phyloP scores from a whole-genome alignment of 345 rosid genomes.

The Pugionium dolabratum region DNA sequence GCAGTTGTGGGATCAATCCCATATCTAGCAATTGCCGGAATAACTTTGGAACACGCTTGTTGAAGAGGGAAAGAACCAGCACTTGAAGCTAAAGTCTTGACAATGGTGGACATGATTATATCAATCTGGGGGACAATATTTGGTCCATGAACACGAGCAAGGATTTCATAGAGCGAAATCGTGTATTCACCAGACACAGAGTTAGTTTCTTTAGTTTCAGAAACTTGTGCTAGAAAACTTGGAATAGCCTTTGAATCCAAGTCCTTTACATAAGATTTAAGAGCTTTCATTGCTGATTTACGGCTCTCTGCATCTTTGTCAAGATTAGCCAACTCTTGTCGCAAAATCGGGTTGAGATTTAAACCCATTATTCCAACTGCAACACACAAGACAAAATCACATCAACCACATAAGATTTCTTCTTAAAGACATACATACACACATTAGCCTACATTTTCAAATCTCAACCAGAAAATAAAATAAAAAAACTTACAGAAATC shows the following conservation, averaged over 20 bases:
- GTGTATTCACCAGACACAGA: slow-evolving; percentile 87
- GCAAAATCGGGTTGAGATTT: slow-evolving; percentile 67
- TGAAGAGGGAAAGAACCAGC: slow-evolving; percentile 95
- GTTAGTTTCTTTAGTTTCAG: slow-evolving; percentile 90
- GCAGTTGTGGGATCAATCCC: slow-evolving; percentile 77
- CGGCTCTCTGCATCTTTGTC: slow-evolving; percentile 92
- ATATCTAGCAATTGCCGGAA: slow-evolving; percentile 86
- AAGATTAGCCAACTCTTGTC: slow-evolving; percentile 82
- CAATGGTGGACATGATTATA: slow-evolving; percentile 76
- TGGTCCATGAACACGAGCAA: slow-evolving; percentile 91
- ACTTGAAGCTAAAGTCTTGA: slow-evolving; percentile 85
- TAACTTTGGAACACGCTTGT: slow-evolving; percentile 95
- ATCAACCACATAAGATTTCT: neutral
- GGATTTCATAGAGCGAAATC: slow-evolving; percentile 88
- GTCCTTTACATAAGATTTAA: slow-evolving; percentile 81
- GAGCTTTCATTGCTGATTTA: slow-evolving; percentile 88
- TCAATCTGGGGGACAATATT: slow-evolving; percentile 92
- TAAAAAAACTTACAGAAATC: neutral
- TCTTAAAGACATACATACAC: neutral
- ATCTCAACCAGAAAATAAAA: slow-evolving; percentile 4
- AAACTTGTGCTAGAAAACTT: slow-evolving; percentile 80
- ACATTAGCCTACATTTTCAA: slow-evolving; percentile 2
- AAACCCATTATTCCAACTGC: slow-evolving; percentile 51
- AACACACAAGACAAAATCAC: slow-evolving; percentile 10
- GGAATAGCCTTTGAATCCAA: slow-evolving; percentile 93